Evolutionary conservation across 805 yeast species (phyloP), one percentile per base, ranked within the genome.

Genomic region (Myxozyma nipponensis): DNA sequence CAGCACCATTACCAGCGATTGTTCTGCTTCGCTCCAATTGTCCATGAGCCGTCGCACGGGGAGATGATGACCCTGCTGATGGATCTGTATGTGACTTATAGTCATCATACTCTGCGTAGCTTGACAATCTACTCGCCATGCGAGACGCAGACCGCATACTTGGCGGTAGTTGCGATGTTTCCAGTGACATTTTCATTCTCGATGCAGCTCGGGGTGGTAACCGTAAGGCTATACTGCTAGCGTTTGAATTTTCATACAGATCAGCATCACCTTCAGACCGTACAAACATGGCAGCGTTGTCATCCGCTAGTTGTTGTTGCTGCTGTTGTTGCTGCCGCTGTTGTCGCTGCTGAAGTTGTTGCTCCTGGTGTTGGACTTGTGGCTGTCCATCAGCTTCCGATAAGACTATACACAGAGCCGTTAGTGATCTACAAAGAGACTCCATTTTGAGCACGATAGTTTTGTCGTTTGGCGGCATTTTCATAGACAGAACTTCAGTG

Each of bases 181-280:
- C 57, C 13, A 53, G 47, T 25, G 57, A 53, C 6, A 21, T 39
- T 15, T 35, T 48, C 54, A 53, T 46, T 4, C 57, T 47, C 18
- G 55, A 46, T 6, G 57, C 57, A 4, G 57, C 57, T 2, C 57
- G 43, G 10, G 38, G 44, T 2, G 57, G 55, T 9, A 53, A 39
- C 5, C 57, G 44, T 15, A 37, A 37, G 13, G 47, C 50, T 3
- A 50, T 21, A 17, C 39, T 24, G 23, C 23, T 32, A 3, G 17
- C 19, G 38, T 35, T n/a, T n/a, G n/a, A n/a, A n/a, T n/a, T n/a
- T n/a, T n/a, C 32, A 28, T 9, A 35, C 6, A 17, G 38, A 35
- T 21, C 42, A 18, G 19, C n/a, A 9, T 43, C 26, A 25, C 32
- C 19, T 22, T 42, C 47, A 3, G 37, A 26, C 2, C 32, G 9